Evolutionary conservation across 148 eudicot genomes (phyloP).

Genomic region (Rhododendron kiyosumense): DNA sequence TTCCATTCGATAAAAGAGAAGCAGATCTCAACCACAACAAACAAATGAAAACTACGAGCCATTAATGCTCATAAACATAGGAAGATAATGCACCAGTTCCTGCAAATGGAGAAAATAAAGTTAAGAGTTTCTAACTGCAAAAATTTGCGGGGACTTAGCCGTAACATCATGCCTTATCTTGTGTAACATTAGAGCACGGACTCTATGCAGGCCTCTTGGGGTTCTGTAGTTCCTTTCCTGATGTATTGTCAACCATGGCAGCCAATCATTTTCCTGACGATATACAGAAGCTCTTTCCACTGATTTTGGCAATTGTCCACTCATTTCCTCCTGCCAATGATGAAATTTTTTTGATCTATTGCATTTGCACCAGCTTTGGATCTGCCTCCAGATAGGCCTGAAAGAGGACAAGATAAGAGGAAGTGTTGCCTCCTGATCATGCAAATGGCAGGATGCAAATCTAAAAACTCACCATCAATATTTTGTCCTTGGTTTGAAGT

Average conservation of each 20-base stretch:
- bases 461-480: background rate
- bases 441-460: background rate
- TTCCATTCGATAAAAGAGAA: background rate
- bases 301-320: background rate
- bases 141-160: background rate
- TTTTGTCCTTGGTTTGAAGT: background rate
- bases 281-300: background rate
- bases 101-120: background rate
- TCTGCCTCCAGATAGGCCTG: background rate
- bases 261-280: background rate
- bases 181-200: background rate
- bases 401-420: background rate
- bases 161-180: background rate
- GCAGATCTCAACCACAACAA: background rate
- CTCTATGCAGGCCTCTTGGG: background rate
- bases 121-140: background rate
- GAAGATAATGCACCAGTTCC: background rate
- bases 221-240: background rate
- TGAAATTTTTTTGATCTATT: background rate
- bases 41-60: background rate
- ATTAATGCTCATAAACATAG: background rate
- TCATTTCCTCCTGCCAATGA: background rate
- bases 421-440: background rate
- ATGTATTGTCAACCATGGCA: background rate
- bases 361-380: background rate